Conservation (phyloP, 2,329 filamentous ascomycete genomes). For the Cyphellophora attinorum region DNA sequence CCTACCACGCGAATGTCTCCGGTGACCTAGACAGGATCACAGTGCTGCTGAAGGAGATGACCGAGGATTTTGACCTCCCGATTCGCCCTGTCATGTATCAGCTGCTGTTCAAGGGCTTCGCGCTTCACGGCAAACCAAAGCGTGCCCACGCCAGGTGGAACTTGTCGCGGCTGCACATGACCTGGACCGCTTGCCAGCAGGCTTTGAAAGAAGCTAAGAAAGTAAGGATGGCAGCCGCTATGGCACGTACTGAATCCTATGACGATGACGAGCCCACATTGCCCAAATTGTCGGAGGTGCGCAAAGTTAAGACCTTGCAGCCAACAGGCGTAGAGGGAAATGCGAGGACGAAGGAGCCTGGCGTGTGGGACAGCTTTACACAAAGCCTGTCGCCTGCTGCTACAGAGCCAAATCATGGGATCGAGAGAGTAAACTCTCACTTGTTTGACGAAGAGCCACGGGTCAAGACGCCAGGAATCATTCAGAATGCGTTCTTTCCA, state of each 20-base stretch:
- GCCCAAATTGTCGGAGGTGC: too few species aligned
- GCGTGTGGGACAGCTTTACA: too few species aligned
- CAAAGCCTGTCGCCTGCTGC: too few species aligned
- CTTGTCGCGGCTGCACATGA: slow-evolving; percentile 52
- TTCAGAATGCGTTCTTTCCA: too few species aligned
- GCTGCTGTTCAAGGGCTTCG: slow-evolving; percentile 74
- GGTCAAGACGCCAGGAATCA: too few species aligned
- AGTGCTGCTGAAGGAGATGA: slow-evolving; percentile 71
- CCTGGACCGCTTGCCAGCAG: slow-evolving; percentile 56
- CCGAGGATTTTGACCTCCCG: slow-evolving; percentile 51
- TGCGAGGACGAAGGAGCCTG: too few species aligned
- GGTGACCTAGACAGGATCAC: slow-evolving; percentile 66
- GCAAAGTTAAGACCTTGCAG: too few species aligned
- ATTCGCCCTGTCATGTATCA: slow-evolving; percentile 71
- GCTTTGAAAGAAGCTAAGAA: slow-evolving; percentile 22
- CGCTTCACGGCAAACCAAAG: slow-evolving; percentile 54
- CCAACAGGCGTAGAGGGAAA: too few species aligned
- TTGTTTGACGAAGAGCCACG: slow-evolving; percentile 16
- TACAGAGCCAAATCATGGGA: too few species aligned
- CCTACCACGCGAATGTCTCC: slow-evolving; percentile 57
- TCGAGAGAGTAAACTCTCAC: slow-evolving; percentile 15
- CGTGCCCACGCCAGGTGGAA: slow-evolving; percentile 60
- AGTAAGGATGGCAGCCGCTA: too few species aligned
- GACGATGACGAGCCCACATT: too few species aligned
- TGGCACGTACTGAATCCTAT: too few species aligned